Base-by-base conservation (phyloP, 2,329 filamentous ascomycete genomes). In the Ascochyta koolunga region DNA sequence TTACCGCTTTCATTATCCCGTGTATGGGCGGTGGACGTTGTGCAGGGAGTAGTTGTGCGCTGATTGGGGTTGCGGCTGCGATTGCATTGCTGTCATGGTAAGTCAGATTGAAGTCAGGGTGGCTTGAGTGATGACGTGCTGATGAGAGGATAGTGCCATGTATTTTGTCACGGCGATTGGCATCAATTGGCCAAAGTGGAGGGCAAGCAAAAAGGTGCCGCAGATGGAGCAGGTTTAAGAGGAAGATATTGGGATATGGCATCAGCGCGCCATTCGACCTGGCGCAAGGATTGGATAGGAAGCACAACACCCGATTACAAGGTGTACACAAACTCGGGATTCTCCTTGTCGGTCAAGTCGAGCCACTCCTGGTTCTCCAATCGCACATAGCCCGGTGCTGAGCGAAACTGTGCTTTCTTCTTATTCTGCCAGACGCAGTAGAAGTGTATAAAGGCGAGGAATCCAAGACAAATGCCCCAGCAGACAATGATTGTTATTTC, bases 291-390 rank as follows among this genome's bases (percentile, higher is more conserved):
- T 8, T 35, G n/a, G 32, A 10, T 19, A 18, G 7, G 11, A n/a
- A 19, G 9, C 32, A 19, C n/a, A 19, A 19, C 6, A 18, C 3
- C 16, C 32, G n/a, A 35, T 21, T 48, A 84, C 41, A 86, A 56
- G 18, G 78, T 80, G 67, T 89, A 89, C 0, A 83, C 71, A 65
- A 89, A 88, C 67, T 89, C 78, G 0, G 74, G 75, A 56, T 88
- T 89, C 76, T 89, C 86, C 50, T 78, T 74, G 66, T 89, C 87
- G 4, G 86, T 89, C 58, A 89, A 70, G 67, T 89, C 86, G 51
- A 85, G 76, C 73, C 83, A 89, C 77, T 89, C 87, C 70, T 89
- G 86, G 57, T 89, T 88, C 68, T 86, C 83, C 48, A 89, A 57
- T 70, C 81, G 86, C 21, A 78, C 76, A 67, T 89, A 89, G 1